Percentiles rank a stretch among this genome's conserved stretches.
Conservation (phyloP, 345 rosid species). For the Carallia brachiata region DNA sequence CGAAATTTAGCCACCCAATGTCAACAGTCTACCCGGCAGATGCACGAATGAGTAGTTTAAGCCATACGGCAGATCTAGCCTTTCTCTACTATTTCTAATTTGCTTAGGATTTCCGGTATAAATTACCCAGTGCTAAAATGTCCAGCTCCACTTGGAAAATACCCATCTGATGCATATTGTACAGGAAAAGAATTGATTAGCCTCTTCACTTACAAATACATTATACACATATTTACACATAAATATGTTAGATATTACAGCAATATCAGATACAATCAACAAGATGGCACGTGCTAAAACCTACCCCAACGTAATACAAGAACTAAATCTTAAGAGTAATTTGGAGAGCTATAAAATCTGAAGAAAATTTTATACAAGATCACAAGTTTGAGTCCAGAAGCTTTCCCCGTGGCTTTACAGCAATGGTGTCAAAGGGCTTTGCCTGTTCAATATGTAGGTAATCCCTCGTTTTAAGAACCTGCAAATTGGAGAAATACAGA, state of each 20-base stretch:
- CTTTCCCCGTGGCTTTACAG: slow-evolving; percentile 64
- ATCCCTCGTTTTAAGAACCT: slow-evolving; percentile 94
- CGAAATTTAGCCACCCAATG: too few species aligned
- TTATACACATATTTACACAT: slow-evolving; percentile 22
- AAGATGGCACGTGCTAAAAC: slow-evolving; percentile 8
- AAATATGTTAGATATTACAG: slow-evolving; percentile 6
- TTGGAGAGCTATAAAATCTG: not conserved
- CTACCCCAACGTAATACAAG: slow-evolving; percentile 23
- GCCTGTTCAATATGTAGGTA: slow-evolving; percentile 86
- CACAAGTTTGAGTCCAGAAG: slow-evolving; percentile 82
- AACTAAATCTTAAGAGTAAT: slow-evolving; percentile 11
- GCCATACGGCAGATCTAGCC: too few species aligned
- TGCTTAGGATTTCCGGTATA: not conserved
- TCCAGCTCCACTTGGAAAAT: not conserved
- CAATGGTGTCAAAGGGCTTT: slow-evolving; percentile 60
- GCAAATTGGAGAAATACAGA: slow-evolving; percentile 4
- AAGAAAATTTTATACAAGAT: slow-evolving; percentile 10
- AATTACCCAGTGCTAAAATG: not conserved
- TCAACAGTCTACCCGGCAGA: too few species aligned
- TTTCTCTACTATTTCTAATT: too few species aligned
- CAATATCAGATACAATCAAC: slow-evolving; percentile 22
- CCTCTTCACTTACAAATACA: slow-evolving; percentile 28
- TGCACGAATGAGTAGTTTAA: too few species aligned
- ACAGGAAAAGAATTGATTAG: slow-evolving; percentile 24
- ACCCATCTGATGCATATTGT: not conserved